Base-by-base conservation (phyloP, 163 green algal species). In the Trebouxiophyceae sp. region DNA sequence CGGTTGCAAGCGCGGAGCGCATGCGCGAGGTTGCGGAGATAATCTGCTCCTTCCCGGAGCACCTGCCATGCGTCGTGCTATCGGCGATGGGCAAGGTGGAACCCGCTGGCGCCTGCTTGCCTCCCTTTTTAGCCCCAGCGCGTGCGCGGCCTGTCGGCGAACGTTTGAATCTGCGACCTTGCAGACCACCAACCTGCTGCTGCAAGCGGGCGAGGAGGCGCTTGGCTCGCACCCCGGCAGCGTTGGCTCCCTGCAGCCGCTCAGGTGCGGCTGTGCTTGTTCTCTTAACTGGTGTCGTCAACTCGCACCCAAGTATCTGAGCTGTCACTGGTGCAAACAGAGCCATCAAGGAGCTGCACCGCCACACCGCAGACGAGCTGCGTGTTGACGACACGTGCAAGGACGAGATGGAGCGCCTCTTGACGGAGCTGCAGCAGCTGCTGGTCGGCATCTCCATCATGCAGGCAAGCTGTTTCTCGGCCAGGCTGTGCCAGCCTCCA, bases 1-100 rank as follows among this genome's bases (percentile, higher is more conserved):
- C 88, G 5, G 88, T 99, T n/a, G 88, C 90, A 2, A 84, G 84
- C 65, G 89, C 92, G 2, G 88, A 93, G 66, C 82, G 93, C 67
- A 96, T 98, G 88, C 63, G 73, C n/a, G 91, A 97, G 73, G 92
- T 98, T 12, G 92, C 93, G 5, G 74, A 89, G 33, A 97, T 99
- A 64, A 79, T 97, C 27, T 92, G 83, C 78, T 78, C 68, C 57
- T 97, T 97, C 57, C 88, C 81, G 0, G 68, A 97, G 2, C 73
- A 95, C n/a, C 73, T 88, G 33, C 94, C 94, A 0, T 82, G 79
- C 44, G 82, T 99, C n/a, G 92, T 98, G 28, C 76, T 98, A 39
- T 96, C 86, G n/a, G 94, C 93, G 8, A 97, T 98, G 93, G 93
- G 93, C 67, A 98, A 97, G 72, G 76, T 81, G n/a, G n/a, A n/a